These are phyloP conservation scores for Cardamine occulta DNA, from an alignment of 345 rosid genomes.

Conservation along the genomic window DNA sequence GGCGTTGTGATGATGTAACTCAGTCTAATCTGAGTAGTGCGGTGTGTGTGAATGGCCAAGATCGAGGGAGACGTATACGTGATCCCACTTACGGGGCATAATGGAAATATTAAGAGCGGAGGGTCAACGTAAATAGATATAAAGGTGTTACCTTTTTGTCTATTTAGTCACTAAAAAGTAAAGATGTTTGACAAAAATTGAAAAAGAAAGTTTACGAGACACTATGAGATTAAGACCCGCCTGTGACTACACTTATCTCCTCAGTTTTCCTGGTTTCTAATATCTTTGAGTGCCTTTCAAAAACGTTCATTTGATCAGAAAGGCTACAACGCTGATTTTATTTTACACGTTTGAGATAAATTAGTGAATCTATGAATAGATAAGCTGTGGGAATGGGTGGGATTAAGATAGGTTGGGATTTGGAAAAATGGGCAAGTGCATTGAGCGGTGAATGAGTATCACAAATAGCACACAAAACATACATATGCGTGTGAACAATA, in stretches of 20 bases:
- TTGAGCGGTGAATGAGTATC: constrained; percentile 18
- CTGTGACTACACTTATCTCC: constrained; percentile 25
- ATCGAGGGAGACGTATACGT: background rate
- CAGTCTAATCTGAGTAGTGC: constrained; percentile 35
- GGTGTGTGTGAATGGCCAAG: constrained; percentile 36
- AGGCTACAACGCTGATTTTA: background rate
- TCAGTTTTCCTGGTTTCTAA: background rate
- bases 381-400: background rate
- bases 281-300: constrained; percentile 1
- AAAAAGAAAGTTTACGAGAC: constrained; percentile 23
- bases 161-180: constrained; percentile 31
- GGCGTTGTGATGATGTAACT: constrained; percentile 41
- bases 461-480: constrained; percentile 24
- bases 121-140: constrained; percentile 45
- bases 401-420: constrained; percentile 6
- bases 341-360: background rate
- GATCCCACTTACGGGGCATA: constrained; percentile 14
- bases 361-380: background rate
- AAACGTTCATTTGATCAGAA: constrained; percentile 16
- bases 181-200: constrained; percentile 33
- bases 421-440: constrained; percentile 28
- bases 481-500: constrained; percentile 29
- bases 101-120: constrained; percentile 26
- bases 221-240: constrained; percentile 35
- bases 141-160: constrained; percentile 40